These are phyloP conservation scores for Fraxinus platypoda DNA, from an alignment of 305 asterid species.

Conservation along the genomic window DNA sequence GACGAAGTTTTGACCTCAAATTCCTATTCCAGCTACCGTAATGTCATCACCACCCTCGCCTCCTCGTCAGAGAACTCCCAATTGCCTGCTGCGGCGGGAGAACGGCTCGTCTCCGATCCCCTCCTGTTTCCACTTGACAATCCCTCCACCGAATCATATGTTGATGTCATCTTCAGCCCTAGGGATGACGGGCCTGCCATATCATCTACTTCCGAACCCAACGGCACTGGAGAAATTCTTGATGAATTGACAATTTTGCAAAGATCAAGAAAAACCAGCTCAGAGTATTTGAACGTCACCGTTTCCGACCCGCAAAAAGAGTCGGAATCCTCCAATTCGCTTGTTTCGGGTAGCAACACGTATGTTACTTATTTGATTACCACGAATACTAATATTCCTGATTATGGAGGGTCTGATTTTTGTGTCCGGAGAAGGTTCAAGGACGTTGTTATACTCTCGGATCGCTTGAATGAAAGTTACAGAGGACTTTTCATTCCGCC, in stretches of 20 bases:
- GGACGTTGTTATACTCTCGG: conserved; percentile 83
- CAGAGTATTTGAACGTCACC: conserved; percentile 59
- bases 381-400: conserved; percentile 60
- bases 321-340: conserved; percentile 63
- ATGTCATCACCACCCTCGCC: conserved; percentile 64
- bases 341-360: conserved; percentile 81
- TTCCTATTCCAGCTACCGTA: conserved; percentile 57
- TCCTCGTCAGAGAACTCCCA: conserved; percentile 43
- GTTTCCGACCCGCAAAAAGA: conserved; percentile 89
- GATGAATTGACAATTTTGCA: conserved; percentile 33
- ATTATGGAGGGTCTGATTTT: conserved; percentile 63
- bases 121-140: conserved; percentile 40
- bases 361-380: conserved; percentile 74
- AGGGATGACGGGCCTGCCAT: conserved; percentile 26
- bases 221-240: conserved; percentile 40
- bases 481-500: conserved; percentile 85
- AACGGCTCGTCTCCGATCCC: conserved; percentile 49
- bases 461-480: conserved; percentile 67
- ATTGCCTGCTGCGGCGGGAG: conserved; percentile 35
- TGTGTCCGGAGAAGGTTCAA: conserved; percentile 77
- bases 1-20: conserved; percentile 54
- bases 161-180: conserved; percentile 44
- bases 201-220: conserved; percentile 28
- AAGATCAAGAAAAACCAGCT: conserved; percentile 40
- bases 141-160: conserved; percentile 32